Evolutionary conservation across 2,329 filamentous ascomycete species (phyloP), one percentile per base, ranked within the genome.

Genomic region (Curvularia verruculosa): DNA sequence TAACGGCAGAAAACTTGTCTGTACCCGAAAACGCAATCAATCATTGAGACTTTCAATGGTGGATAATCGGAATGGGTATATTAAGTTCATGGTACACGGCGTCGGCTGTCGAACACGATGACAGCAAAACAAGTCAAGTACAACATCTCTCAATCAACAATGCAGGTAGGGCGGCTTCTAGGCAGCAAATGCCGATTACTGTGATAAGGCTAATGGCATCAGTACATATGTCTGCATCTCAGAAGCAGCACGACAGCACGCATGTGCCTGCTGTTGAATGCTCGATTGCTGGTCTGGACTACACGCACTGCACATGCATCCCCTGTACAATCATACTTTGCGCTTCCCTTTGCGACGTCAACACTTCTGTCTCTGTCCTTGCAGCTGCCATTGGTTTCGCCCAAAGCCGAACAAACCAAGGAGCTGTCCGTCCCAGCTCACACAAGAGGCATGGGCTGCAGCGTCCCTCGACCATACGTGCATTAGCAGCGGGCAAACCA

Each of bases 41-140:
- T 49, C 34, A 51, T 54, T 52, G 54, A 43, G 48, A 36, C 13
- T 31, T 29, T 61, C 47, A 54, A 54, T 51, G 56, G 53, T 47
- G 56, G 56, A 57, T 26, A 52, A 56, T 54, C 31, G 37, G 28
- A 47, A 52, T 43, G 31, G 24, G 49, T 54, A 59, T 54, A 59
- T 54, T 54, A 41, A 21, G 28, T 39, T 43, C 10, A 47, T 49
- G 56, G 53, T 54, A 54, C 59, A 61, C 59, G 49, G 43, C 50
- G 59, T 49, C 45, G 46, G 46, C 34, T 45, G 46, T 45, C 50
- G 37, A 52, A 55, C 49, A 41, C 45, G 41, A 39, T 29, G 44
- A 43, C 56, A 46, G 56, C 53, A 18, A 43, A 31, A 59, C 34
- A 28, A 28, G 40, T 31, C 24, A 55, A 21, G 52, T 49, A 59